These are phyloP conservation scores for sunflower (Helianthus annuus) DNA, from an alignment of 129 eudicot genomes.

Conservation along the genomic window DNA sequence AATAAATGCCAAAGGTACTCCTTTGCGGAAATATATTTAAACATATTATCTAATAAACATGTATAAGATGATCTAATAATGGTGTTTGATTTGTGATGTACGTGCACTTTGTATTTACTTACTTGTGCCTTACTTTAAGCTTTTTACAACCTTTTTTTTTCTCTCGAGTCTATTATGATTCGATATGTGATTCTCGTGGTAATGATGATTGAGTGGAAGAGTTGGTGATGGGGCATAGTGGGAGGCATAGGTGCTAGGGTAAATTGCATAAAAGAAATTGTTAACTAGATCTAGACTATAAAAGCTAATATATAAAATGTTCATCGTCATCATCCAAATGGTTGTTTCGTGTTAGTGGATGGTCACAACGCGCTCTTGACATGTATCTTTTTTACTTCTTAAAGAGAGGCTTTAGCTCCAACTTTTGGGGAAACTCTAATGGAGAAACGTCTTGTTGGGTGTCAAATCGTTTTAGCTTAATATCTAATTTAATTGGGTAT, in stretches of 20 bases:
- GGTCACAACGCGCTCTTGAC: too few relatives aligned
- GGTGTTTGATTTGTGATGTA: conserved; percentile 13
- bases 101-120: not conserved
- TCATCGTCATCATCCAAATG: too few relatives aligned
- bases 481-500: too few relatives aligned
- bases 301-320: too few relatives aligned
- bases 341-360: too few relatives aligned
- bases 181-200: not conserved
- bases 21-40: conserved; percentile 1
- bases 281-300: not conserved
- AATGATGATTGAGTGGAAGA: not conserved
- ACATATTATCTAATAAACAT: conserved; percentile 9
- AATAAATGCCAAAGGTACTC: conserved; percentile 19
- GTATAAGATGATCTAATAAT: conserved; percentile 9
- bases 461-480: too few relatives aligned
- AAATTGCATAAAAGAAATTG: not conserved
- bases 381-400: not conserved
- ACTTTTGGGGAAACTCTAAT: not conserved
- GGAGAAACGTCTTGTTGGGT: not conserved
- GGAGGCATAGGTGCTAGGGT: not conserved
- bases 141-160: not conserved
- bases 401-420: not conserved
- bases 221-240: not conserved
- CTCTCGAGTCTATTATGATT: not conserved
- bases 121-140: not conserved